A percentile compares a stretch with the other conserved stretches of the same genome.
These are phyloP conservation scores for Amniculicola lignicola DNA, from an alignment of 495 filamentous ascomycete genomes.

Conservation along the genomic window DNA sequence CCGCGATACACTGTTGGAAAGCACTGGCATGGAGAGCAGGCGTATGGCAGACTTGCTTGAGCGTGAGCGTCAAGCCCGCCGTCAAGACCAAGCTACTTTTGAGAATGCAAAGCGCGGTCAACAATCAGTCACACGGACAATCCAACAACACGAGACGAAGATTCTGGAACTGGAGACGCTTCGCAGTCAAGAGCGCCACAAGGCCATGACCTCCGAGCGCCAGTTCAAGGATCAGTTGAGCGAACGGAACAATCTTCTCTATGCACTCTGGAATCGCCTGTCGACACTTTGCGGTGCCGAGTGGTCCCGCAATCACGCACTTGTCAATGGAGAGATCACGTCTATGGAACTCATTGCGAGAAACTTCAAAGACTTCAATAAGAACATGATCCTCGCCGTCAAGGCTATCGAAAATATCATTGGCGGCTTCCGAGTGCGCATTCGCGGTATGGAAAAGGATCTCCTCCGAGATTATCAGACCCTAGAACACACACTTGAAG, in stretches of 20 bases:
- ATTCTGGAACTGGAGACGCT: constrained; percentile 79
- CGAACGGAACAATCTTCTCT: constrained; percentile 84
- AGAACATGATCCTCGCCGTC: constrained; percentile 80
- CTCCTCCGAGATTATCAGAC: constrained; percentile 86
- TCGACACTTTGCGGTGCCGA: constrained; percentile 82
- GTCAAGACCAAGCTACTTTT: constrained; percentile 78
- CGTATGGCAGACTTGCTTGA: constrained; percentile 86
- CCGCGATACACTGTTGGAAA: constrained; percentile 88
- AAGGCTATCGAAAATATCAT: constrained; percentile 84
- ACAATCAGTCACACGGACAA: constrained; percentile 75
- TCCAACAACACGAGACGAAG: constrained; percentile 76
- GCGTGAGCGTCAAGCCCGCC: constrained; percentile 80
- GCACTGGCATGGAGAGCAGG: constrained; percentile 76
- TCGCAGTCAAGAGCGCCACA: constrained; percentile 69
- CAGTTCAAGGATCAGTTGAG: constrained; percentile 79
- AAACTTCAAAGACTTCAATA: constrained; percentile 76
- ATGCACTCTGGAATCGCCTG: constrained; percentile 82
- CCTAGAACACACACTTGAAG: constrained; percentile 74
- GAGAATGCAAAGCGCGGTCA: constrained; percentile 84
- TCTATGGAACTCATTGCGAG: constrained; percentile 74
- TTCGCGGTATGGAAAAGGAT: constrained; percentile 80
- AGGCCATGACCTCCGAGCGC: constrained; percentile 67
- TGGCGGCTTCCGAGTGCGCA: constrained; percentile 72
- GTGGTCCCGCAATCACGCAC: constrained; percentile 85
- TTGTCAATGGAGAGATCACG: constrained; percentile 82